Evolutionary conservation across 768 basidiomycete genomes (phyloP), one percentile per base, ranked within the genome.

Genomic region (Boletus sp.): DNA sequence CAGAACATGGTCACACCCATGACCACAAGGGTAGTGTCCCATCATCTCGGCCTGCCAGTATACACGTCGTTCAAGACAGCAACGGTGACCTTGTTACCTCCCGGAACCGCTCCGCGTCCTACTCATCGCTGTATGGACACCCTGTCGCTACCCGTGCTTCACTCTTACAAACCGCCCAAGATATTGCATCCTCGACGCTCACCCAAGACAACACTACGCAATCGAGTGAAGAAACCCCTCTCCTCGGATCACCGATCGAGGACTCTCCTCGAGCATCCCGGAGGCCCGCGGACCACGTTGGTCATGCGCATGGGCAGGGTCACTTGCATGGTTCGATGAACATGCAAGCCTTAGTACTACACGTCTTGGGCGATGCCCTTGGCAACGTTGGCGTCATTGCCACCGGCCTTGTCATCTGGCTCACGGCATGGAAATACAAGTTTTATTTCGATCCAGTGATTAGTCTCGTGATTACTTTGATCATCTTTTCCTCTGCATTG

Each of bases 311-410:
- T 21, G 62, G 58, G 9, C 70, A 72, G 41, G 52, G 74, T 68
- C 74, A 80, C 67, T 59, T 73, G 21, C 83, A 85, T 63, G 86
- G 65, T 25, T 91, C 87, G 1, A 98, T 99, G 97, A 99, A 98
- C 72, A 98, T 98, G 95, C 88, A 78, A n/a, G 97, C 94, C 30
- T 79, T 99, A 1, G 77, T 98, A 32, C 73, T 99, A 29, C 97
- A 99, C 70, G 97, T 98, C 37, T 71, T 99, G 42, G 96, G 96
- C 33, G 96, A 99, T 75, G 96, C 96, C 51, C 81, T 99, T 25
- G 97, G 97, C 47, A 98, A 99, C 70, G 90, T 98, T 57, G 97
- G 97, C 49, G 97, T 99, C 57, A 97, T 99, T 55, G 85, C 88
- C 34, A 92, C 95, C 5, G 97, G 97, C 53, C 82, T 98, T 11